Evolutionary conservation across 1,284 basidiomycete genomes (phyloP).

Genomic region (Microstroma glucosiphilum): DNA sequence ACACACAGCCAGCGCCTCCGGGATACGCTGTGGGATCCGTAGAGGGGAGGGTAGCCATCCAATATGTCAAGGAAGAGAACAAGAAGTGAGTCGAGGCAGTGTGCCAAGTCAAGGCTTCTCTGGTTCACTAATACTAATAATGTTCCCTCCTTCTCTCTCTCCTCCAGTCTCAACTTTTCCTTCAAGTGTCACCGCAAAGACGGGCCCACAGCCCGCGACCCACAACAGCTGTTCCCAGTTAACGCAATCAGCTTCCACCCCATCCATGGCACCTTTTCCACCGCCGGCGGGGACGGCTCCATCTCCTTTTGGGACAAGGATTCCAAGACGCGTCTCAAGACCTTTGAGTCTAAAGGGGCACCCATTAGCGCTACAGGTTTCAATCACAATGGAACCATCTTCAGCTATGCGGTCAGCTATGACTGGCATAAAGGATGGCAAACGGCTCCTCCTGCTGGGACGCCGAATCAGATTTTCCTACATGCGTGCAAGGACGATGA

Average conservation of each 20-base stretch:
- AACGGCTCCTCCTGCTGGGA: conserved; percentile 28
- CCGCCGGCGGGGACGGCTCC: conserved; percentile 64
- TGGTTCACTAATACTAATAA: not conserved
- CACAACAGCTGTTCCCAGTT: conserved; percentile 73
- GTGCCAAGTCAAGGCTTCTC: not conserved
- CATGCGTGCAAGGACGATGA: conserved; percentile 23
- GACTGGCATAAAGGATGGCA: conserved; percentile 50
- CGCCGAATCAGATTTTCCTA: conserved; percentile 22
- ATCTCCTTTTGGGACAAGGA: conserved; percentile 69
- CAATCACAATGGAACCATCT: conserved; percentile 42
- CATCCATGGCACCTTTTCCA: conserved; percentile 86
- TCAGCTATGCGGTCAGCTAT: conserved; percentile 47
- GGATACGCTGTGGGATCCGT: conserved; percentile 75
- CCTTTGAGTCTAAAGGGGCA: conserved; percentile 44
- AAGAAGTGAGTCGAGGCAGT: conserved; percentile 14
- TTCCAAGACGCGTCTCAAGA: conserved; percentile 77
- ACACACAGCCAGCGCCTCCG: conserved; percentile 48
- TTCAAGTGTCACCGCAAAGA: conserved; percentile 93
- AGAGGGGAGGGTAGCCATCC: conserved; percentile 91
- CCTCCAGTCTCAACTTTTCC: conserved; percentile 41
- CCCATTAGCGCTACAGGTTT: conserved; percentile 45
- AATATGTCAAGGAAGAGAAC: conserved; percentile 59
- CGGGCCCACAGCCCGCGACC: conserved; percentile 23
- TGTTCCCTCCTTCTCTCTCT: not conserved
- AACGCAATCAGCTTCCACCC: conserved; percentile 90